A percentile compares a stretch with the other conserved stretches of the same genome.
Conservation (phyloP, 2,329 filamentous ascomycete genomes). For the Rhytidhysteron rufulum region DNA sequence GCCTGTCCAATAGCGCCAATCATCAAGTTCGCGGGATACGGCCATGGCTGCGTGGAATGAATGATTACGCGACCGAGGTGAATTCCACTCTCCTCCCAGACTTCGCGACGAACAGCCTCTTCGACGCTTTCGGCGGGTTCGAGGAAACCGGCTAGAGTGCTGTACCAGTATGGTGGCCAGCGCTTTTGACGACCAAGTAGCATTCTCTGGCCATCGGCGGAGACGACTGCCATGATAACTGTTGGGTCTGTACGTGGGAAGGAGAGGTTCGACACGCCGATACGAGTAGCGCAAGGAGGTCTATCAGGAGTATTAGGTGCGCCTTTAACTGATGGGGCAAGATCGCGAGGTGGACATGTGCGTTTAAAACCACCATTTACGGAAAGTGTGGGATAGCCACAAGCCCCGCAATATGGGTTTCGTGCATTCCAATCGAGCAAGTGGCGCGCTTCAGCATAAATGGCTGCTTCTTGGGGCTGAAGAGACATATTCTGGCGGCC, state of each 20-base stretch:
- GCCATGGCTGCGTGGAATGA: constrained; percentile 51
- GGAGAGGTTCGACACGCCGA: constrained; percentile 81
- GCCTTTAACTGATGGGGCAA: constrained; percentile 43
- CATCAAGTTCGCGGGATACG: constrained; percentile 53
- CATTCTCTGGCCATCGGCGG: constrained; percentile 69
- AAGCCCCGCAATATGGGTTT: constrained; percentile 88
- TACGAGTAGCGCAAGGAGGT: constrained; percentile 73
- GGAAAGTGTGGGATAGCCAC: constrained; percentile 76
- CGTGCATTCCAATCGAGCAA: constrained; percentile 92
- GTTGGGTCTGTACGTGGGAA: constrained; percentile 93
- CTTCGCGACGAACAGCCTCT: constrained; percentile 49
- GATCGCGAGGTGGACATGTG: constrained; percentile 69
- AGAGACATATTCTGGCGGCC: constrained; percentile 63
- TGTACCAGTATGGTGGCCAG: constrained; percentile 84
- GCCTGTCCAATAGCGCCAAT: constrained; percentile 78
- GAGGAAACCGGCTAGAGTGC: constrained; percentile 64
- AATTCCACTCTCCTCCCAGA: constrained; percentile 50
- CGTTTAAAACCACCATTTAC: constrained; percentile 78
- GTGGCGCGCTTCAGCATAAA: constrained; percentile 84
- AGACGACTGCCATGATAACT: constrained; percentile 91
- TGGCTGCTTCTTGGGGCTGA: constrained; percentile 69
- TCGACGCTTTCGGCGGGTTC: constrained; percentile 51
- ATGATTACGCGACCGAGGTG: constrained; percentile 48
- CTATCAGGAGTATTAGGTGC: constrained; percentile 48
- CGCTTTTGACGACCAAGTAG: constrained; percentile 82